Base-by-base conservation (phyloP, 2,329 filamentous ascomycete genomes). In the Penicillium janthinellum region DNA sequence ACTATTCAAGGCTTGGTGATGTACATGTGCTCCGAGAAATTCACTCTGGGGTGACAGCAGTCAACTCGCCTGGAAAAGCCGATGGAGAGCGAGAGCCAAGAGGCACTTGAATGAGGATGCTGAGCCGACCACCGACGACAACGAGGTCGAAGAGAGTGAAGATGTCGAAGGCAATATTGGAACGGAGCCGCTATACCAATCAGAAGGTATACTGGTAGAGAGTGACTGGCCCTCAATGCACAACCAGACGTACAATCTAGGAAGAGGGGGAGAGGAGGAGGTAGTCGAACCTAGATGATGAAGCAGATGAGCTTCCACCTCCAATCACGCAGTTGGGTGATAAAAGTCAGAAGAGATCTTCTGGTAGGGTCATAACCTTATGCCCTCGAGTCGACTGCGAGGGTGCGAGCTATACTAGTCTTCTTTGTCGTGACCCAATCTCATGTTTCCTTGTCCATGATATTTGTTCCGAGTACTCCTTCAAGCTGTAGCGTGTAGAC, bases 41-140 rank as follows among this genome's bases (percentile, higher is more conserved):
- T 44, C 22, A 44, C 8, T 17, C 15, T 58, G n/a, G 54, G 54
- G 49, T 28, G 50, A 7, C 49, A 54, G 49, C 54, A 60, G 34
- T 41, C 51, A 25, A 60, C 3, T 37, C 35, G 34, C n/a, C 25
- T 59, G 28, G 55, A 57, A 25, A 51, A 45, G 15, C 47, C 47
- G 20, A 38, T 48, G 22, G 49, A 54, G 41, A 54, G 56, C 17
- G 56, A 58, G 15, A 45, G 41, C 14, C 41, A 58, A 25, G 49
- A 58, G 42, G 34, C 28, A 38, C 45, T 57, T 35, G 48, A 57
- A 57, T n/a, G 55, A 56, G 20, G 54, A 56, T 42, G 7, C 31
- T 48, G 34, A 31, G 54, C 54, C 45, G 17, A 56, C 50, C 44
- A 56, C 34, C 35, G 34, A 56, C 12, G 20, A 39, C 20, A 14